Percentiles rank a stretch among this genome's conserved stretches.
Evolutionary conservation across 1,284 basidiomycete genomes (phyloP).

Genomic region (Rugosomyces carneus): DNA sequence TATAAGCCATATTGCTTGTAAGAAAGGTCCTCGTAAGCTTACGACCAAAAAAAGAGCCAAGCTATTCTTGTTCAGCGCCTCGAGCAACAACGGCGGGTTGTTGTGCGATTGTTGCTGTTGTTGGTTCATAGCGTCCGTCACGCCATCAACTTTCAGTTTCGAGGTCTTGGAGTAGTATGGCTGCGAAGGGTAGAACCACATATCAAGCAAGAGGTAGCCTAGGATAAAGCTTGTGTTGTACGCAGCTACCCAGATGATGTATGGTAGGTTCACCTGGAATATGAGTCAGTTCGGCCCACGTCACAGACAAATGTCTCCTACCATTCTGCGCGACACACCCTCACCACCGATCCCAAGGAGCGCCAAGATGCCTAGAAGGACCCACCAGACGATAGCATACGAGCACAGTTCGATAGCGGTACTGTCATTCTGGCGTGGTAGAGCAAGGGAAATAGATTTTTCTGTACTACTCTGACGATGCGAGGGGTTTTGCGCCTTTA

Average conservation of each 20-base stretch:
- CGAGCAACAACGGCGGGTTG: slow-evolving; percentile 57
- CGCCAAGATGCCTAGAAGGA: slow-evolving; percentile 39
- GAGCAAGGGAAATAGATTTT: slow-evolving; percentile 18
- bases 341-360: slow-evolving; percentile 33
- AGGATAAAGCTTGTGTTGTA: slow-evolving; percentile 88
- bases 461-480: slow-evolving; percentile 11
- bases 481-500: slow-evolving; percentile 20
- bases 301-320: slow-evolving; percentile 23
- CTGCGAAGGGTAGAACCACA: slow-evolving; percentile 52
- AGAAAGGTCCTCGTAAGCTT: slow-evolving; percentile 25
- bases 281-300: background rate
- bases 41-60: slow-evolving; percentile 80
- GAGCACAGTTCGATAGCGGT: slow-evolving; percentile 71
- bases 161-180: slow-evolving; percentile 27
- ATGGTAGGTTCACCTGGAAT: slow-evolving; percentile 77
- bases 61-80: slow-evolving; percentile 80
- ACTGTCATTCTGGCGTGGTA: slow-evolving; percentile 56
- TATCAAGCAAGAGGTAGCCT: slow-evolving; percentile 75
- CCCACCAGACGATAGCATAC: slow-evolving; percentile 80
- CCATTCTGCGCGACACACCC: slow-evolving; percentile 74
- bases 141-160: slow-evolving; percentile 30
- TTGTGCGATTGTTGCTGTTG: slow-evolving; percentile 14
- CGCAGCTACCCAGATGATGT: slow-evolving; percentile 86
- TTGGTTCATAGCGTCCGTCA: background rate
- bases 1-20: too few relatives aligned